Percentiles rank a stretch among this genome's conserved stretches.
Evolutionary conservation across 2,329 filamentous ascomycete species (phyloP).

Genomic region (Phoma herbarum): DNA sequence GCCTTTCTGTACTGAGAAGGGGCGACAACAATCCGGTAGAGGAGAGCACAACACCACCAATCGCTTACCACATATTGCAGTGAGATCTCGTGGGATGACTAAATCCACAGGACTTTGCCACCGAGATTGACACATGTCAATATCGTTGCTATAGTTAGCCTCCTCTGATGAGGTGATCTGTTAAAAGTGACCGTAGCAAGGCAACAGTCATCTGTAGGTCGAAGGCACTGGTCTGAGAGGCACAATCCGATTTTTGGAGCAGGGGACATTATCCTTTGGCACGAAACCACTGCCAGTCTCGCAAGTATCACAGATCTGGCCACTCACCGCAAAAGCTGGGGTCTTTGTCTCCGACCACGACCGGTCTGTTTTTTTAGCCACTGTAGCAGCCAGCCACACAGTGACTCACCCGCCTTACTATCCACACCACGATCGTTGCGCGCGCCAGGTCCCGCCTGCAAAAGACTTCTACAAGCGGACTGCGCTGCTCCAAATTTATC

Average conservation of each 20-base stretch:
- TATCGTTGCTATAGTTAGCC: neutral
- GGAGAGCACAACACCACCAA: neutral
- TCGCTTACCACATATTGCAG: neutral
- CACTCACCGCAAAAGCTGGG: neutral
- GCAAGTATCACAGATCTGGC: neutral
- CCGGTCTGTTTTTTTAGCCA: neutral
- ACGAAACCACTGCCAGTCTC: neutral
- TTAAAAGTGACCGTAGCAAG: neutral
- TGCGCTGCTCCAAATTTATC: conserved; percentile 2
- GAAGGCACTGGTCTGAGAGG: neutral
- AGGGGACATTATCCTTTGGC: neutral
- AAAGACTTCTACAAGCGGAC: neutral
- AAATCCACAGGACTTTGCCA: neutral
- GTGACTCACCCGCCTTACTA: neutral
- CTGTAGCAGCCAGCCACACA: neutral
- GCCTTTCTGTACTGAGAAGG: neutral
- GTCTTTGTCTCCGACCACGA: neutral
- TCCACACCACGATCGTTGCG: neutral
- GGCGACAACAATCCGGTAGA: too few relatives aligned
- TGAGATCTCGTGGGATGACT: neutral
- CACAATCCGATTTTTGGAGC: neutral
- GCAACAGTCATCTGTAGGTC: neutral
- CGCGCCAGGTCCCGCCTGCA: conserved; percentile 1
- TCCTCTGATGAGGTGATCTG: neutral
- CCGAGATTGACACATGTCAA: neutral